These are phyloP conservation scores for Periconia macrospinosa DNA, from an alignment of 2,329 filamentous ascomycete genomes.

Conservation along the genomic window DNA sequence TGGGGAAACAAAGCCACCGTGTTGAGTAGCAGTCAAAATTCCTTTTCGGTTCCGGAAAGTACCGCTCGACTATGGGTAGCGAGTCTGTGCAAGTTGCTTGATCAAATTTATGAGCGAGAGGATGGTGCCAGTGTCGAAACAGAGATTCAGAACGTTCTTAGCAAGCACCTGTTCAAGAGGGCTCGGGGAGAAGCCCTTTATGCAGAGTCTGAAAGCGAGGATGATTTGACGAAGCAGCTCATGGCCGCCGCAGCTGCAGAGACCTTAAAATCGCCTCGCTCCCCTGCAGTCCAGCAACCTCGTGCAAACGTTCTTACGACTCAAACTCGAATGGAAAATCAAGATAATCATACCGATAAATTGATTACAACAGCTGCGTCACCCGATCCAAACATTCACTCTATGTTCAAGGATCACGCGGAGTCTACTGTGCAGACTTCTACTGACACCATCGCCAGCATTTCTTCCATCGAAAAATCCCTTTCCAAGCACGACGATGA, in stretches of 20 bases:
- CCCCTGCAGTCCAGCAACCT: no score
- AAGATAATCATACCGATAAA: no score
- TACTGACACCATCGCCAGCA: no score
- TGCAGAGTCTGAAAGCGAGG: constrained; percentile 6
- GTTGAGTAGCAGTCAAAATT: neutral
- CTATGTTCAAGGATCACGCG: no score
- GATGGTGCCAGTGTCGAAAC: constrained; percentile 9
- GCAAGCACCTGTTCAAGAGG: constrained; percentile 4
- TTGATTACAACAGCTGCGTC: no score
- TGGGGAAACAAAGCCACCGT: constrained; percentile 17
- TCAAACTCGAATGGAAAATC: no score
- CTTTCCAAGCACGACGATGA: neutral
- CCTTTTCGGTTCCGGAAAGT: neutral
- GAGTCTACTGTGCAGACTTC: no score
- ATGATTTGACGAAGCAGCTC: neutral
- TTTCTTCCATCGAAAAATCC: no score
- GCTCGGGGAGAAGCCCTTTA: neutral
- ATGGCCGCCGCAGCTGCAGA: neutral
- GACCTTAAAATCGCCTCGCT: neutral
- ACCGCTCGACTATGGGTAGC: constrained; percentile 17
- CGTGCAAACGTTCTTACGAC: no score
- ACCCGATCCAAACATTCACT: no score
- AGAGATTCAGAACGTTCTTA: constrained; percentile 18
- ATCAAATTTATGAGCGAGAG: constrained; percentile 7
- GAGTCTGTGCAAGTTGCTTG: constrained; percentile 13